Conservation (phyloP, 2,329 filamentous ascomycete species). For the Waltergamsia citrina region DNA sequence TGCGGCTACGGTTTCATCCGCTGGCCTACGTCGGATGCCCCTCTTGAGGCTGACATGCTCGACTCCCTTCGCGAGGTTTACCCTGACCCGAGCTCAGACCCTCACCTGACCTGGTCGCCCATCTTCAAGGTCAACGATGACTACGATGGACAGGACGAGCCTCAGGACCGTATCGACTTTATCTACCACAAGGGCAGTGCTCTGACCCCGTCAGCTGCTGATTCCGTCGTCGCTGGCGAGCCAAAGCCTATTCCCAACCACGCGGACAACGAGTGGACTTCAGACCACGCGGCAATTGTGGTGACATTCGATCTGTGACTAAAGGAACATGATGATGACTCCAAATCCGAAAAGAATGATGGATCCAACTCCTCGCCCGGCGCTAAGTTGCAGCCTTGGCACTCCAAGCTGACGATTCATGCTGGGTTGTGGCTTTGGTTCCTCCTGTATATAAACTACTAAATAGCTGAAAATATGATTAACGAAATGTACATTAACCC, state of each 20-base stretch:
- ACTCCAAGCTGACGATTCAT: too few relatives aligned
- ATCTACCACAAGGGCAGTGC: slow-evolving; percentile 25
- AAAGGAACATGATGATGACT: too few relatives aligned
- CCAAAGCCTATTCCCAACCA: slow-evolving; percentile 22
- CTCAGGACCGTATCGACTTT: slow-evolving; percentile 31
- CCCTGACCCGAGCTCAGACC: slow-evolving; percentile 20
- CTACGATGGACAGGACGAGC: slow-evolving; percentile 18
- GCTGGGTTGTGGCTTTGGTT: too few relatives aligned
- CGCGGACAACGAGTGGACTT: slow-evolving; percentile 28
- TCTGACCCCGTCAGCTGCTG: slow-evolving; percentile 19
- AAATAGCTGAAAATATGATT: too few relatives aligned
- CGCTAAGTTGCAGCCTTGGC: too few relatives aligned
- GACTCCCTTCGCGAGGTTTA: slow-evolving; percentile 28
- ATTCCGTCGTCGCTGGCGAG: slow-evolving; percentile 19
- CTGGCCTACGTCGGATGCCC: slow-evolving; percentile 28
- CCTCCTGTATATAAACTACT: too few relatives aligned
- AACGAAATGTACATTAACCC: too few relatives aligned
- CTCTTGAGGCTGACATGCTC: slow-evolving; percentile 22
- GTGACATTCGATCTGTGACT: slow-evolving; percentile 15
- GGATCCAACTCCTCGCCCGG: too few relatives aligned
- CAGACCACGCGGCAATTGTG: slow-evolving; percentile 26
- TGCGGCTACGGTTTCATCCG: slow-evolving; percentile 21
- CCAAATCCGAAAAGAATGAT: too few relatives aligned
- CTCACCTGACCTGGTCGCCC: slow-evolving; percentile 30
- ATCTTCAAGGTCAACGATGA: slow-evolving; percentile 20